Evolutionary conservation across 441 rosid genomes (phyloP).

Genomic region (Jatropha multifida): DNA sequence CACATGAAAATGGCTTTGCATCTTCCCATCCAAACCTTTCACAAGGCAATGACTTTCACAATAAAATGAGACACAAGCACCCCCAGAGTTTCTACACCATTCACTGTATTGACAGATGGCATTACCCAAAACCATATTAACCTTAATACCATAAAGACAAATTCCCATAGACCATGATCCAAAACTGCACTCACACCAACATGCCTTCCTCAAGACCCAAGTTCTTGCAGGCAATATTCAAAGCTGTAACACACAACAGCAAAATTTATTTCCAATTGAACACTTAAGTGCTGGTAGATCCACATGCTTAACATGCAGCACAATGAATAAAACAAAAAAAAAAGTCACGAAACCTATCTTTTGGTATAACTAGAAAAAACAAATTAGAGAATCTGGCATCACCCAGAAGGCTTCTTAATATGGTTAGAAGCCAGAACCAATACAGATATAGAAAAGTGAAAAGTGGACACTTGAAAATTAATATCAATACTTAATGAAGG

Average conservation of each 20-base stretch:
- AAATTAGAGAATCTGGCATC: neutral
- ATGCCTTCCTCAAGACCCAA: constrained; percentile 69
- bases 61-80: constrained; percentile 27
- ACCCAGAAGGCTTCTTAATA: neutral
- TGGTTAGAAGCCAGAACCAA: neutral
- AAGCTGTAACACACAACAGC: constrained; percentile 69
- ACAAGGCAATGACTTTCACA: neutral
- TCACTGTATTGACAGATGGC: constrained; percentile 26
- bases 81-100: constrained; percentile 28
- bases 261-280: constrained; percentile 50
- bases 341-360: neutral
- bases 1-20: constrained; percentile 5
- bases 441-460: neutral
- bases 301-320: constrained; percentile 32
- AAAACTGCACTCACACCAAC: constrained; percentile 46
- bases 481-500: neutral
- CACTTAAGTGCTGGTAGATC: constrained; percentile 40
- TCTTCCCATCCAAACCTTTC: neutral
- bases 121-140: constrained; percentile 35
- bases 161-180: constrained; percentile 38
- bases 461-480: neutral
- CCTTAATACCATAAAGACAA: constrained; percentile 26
- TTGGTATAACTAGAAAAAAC: neutral
- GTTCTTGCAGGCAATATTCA: constrained; percentile 62
- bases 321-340: constrained; percentile 10